Percentiles rank a stretch among this genome's conserved stretches.
phyloP scores from a whole-genome alignment of 441 rosid species.

The Croton setiger region DNA sequence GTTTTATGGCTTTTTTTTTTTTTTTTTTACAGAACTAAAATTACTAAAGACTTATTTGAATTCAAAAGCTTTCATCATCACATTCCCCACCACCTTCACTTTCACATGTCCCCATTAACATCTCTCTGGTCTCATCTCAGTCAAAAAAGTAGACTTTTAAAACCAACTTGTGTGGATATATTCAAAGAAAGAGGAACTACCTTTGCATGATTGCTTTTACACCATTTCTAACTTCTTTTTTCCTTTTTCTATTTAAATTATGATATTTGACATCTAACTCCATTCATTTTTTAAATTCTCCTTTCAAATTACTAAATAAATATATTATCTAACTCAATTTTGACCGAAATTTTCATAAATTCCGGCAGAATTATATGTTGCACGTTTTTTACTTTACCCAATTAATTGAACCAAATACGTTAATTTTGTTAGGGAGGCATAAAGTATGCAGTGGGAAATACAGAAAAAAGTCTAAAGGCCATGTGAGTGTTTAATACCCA shows the following conservation, averaged over 20 bases:
- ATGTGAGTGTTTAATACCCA: too few species aligned
- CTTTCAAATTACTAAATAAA: neutral
- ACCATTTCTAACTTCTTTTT: conserved; percentile 24
- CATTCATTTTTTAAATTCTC: too few species aligned
- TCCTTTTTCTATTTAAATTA: conserved; percentile 5
- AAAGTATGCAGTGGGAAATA: too few species aligned
- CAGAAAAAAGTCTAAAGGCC: neutral
- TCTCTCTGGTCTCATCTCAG: conserved; percentile 28
- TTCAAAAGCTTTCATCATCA: conserved; percentile 31
- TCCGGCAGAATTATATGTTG: too few species aligned
- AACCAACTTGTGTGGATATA: conserved; percentile 15
- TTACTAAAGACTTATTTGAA: neutral
- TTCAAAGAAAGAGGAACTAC: conserved; percentile 23
- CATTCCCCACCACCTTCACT: conserved; percentile 34
- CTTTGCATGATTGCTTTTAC: conserved; percentile 33
- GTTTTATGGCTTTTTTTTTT: conserved; percentile 24
- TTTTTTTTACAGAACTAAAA: too few species aligned
- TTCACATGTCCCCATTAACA: conserved; percentile 35
- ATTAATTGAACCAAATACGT: too few species aligned
- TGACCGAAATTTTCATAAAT: too few species aligned
- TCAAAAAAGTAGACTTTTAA: conserved; percentile 31
- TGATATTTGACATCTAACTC: too few species aligned
- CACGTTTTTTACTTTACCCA: too few species aligned
- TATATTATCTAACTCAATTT: too few species aligned
- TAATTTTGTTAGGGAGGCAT: too few species aligned